Percentiles rank a stretch among this genome's conserved stretches.
These are phyloP conservation scores for Mortierella sp. DNA, from an alignment of 371 early-diverging fungal genomes.

Conservation along the genomic window DNA sequence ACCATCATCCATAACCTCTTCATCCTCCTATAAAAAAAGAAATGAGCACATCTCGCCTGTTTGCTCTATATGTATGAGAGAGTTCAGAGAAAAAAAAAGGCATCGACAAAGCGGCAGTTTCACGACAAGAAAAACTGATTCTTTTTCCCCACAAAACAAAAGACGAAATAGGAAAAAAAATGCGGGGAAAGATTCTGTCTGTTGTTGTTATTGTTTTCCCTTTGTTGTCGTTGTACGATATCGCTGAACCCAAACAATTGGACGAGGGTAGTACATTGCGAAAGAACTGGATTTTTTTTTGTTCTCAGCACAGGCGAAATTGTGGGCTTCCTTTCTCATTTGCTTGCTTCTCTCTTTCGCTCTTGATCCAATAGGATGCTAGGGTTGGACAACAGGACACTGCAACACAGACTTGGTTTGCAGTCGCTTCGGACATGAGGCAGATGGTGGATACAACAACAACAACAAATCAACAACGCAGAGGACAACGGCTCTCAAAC, in stretches of 20 bases:
- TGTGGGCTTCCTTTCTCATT: background rate
- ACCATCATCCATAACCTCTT: background rate
- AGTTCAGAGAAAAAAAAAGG: no score
- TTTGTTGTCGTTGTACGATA: background rate
- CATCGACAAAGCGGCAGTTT: background rate
- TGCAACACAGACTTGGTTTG: background rate
- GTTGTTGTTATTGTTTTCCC: background rate
- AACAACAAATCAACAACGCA: background rate
- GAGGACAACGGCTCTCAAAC: background rate
- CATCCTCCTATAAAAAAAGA: background rate
- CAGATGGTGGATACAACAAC: background rate
- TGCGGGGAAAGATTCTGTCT: conserved; percentile 5
- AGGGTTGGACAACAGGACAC: background rate
- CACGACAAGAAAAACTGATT: background rate
- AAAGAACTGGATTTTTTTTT: background rate
- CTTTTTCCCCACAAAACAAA: background rate
- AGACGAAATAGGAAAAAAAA: conserved; percentile 6
- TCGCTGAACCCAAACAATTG: background rate
- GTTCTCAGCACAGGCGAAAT: conserved; percentile 13
- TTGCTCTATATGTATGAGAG: no score
- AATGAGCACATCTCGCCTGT: background rate
- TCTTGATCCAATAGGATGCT: background rate
- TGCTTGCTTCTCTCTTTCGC: background rate
- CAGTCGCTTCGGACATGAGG: background rate
- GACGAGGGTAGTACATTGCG: background rate